Evolutionary conservation across 306 rosid genomes (phyloP).

Genomic region (Malus domestica): DNA sequence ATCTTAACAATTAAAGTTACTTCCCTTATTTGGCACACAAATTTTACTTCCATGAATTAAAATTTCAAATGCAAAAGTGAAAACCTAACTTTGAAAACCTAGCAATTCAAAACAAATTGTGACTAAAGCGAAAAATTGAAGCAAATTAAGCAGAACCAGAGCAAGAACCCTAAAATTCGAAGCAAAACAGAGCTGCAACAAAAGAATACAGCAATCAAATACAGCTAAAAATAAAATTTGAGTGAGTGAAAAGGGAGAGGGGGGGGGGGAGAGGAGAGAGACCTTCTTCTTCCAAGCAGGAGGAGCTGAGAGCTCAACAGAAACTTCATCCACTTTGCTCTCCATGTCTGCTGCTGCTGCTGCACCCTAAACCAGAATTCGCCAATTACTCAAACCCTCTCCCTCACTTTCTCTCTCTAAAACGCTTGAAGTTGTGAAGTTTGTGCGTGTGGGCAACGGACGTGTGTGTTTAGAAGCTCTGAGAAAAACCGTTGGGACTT

Average conservation of each 20-base stretch:
- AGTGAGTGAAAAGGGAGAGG: too few relatives aligned
- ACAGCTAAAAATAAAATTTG: not conserved
- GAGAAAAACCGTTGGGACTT: slow-evolving; percentile 20
- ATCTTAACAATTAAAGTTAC: not conserved
- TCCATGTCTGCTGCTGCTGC: slow-evolving; percentile 16
- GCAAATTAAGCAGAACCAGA: slow-evolving; percentile 13
- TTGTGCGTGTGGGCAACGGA: not conserved
- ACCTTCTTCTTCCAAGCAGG: slow-evolving; percentile 91
- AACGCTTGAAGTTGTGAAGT: not conserved
- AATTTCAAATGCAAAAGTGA: not conserved
- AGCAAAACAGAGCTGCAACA: not conserved
- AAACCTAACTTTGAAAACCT: slow-evolving; percentile 5
- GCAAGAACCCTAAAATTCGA: not conserved
- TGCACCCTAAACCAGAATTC: not conserved
- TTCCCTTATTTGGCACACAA: slow-evolving; percentile 7
- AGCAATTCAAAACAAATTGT: not conserved
- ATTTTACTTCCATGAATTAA: not conserved
- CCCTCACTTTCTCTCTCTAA: not conserved
- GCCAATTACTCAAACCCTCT: not conserved
- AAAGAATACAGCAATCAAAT: not conserved
- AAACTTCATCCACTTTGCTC: slow-evolving; percentile 46
- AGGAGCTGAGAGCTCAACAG: slow-evolving; percentile 89
- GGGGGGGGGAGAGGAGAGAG: slow-evolving; percentile 19
- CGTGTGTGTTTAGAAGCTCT: not conserved
- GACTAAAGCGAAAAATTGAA: not conserved